Percentiles rank a stretch among this genome's conserved stretches.
Evolutionary conservation across 2,329 filamentous ascomycete genomes (phyloP).

Genomic region (Penicillium aurantiogriseum): DNA sequence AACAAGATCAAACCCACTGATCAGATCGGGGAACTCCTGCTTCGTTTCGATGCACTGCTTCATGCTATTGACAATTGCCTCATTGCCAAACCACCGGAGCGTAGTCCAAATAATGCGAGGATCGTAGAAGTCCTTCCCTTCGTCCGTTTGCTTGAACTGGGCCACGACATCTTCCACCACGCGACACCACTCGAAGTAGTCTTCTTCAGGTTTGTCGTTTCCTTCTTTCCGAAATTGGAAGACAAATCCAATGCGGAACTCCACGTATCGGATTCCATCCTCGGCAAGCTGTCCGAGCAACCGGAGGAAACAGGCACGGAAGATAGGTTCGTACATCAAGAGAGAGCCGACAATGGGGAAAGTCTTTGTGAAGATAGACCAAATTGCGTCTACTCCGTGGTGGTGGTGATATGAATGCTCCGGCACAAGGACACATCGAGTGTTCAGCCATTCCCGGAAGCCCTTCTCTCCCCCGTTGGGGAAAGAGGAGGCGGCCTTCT

Average conservation of each 20-base stretch:
- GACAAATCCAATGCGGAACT: conserved; percentile 74
- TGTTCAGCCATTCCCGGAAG: conserved; percentile 75
- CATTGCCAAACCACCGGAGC: conserved; percentile 63
- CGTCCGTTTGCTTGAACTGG: conserved; percentile 68
- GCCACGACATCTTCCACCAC: conserved; percentile 75
- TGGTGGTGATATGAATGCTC: conserved; percentile 76
- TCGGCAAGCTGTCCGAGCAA: conserved; percentile 70
- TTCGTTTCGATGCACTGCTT: conserved; percentile 83
- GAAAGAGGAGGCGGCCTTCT: conserved; percentile 68
- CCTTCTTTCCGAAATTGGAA: conserved; percentile 67
- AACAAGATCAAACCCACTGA: conserved; percentile 86
- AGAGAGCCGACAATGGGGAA: conserved; percentile 73
- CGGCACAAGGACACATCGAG: conserved; percentile 67
- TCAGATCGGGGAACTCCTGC: conserved; percentile 70
- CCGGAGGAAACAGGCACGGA: conserved; percentile 69
- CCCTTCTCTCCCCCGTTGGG: conserved; percentile 68
- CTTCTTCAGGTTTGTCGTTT: conserved; percentile 63
- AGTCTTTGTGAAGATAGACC: conserved; percentile 74
- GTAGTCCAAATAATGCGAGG: conserved; percentile 81
- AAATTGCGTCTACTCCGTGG: conserved; percentile 78
- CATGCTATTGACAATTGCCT: conserved; percentile 74
- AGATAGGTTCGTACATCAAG: conserved; percentile 88
- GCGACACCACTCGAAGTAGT: conserved; percentile 68
- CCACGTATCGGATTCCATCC: conserved; percentile 82
- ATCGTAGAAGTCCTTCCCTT: conserved; percentile 79